These are phyloP conservation scores for Oxyria digyna DNA, from an alignment of 148 eudicot genomes.

Conservation along the genomic window DNA sequence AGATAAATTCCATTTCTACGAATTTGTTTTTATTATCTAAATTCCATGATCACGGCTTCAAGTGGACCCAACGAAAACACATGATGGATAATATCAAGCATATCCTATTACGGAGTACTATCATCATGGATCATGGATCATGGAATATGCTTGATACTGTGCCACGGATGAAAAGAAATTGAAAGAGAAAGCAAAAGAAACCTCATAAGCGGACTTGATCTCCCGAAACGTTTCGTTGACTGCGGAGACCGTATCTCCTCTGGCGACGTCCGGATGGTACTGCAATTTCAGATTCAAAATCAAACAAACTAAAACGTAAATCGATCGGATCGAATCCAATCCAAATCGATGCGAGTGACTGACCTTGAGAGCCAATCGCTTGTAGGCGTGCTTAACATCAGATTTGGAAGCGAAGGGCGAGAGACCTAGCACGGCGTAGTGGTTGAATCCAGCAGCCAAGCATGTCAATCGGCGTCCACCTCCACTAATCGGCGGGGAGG, in stretches of 20 bases:
- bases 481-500: background rate
- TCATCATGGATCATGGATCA: too few relatives aligned
- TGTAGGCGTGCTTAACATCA: slow-evolving; percentile 31
- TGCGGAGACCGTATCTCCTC: slow-evolving; percentile 12
- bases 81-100: background rate
- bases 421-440: slow-evolving; percentile 31
- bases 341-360: background rate
- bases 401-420: slow-evolving; percentile 32
- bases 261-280: slow-evolving; percentile 42
- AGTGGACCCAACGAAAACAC: background rate
- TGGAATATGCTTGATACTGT: too few relatives aligned
- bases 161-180: too few relatives aligned
- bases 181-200: background rate
- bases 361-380: slow-evolving; percentile 34
- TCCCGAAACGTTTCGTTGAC: slow-evolving; percentile 21
- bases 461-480: background rate
- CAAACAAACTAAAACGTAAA: background rate
- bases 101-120: too few relatives aligned
- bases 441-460: slow-evolving; percentile 12
- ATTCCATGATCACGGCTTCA: background rate
- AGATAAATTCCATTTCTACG: too few relatives aligned
- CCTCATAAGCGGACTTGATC: slow-evolving; percentile 36
- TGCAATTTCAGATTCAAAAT: slow-evolving; percentile 10
- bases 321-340: background rate
- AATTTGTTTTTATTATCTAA: background rate